Evolutionary conservation across 306 rosid genomes (phyloP).

Genomic region (Herpetospermum pedunculosum): DNA sequence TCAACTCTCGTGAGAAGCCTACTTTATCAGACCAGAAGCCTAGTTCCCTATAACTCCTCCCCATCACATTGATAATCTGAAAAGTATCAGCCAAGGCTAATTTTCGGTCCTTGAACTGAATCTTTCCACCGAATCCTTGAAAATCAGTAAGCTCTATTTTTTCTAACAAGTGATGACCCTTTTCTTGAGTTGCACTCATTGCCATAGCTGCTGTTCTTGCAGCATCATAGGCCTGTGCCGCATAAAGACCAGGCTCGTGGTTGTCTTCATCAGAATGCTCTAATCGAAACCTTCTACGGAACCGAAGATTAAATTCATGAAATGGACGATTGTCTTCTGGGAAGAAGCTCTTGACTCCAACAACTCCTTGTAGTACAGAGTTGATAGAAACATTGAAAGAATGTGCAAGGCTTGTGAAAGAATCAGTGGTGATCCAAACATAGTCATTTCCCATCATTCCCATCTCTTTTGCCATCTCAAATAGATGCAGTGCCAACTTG

Average conservation of each 20-base stretch:
- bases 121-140: slow-evolving; percentile 18
- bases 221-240: slow-evolving; percentile 40
- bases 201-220: slow-evolving; percentile 23
- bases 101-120: slow-evolving; percentile 11
- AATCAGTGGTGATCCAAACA: slow-evolving; percentile 44
- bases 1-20: slow-evolving; percentile 19
- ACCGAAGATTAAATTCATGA: slow-evolving; percentile 12
- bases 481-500: slow-evolving; percentile 20
- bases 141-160: slow-evolving; percentile 16
- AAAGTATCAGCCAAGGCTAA: slow-evolving; percentile 9
- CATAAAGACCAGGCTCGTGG: slow-evolving; percentile 32
- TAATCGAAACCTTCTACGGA: slow-evolving; percentile 14
- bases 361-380: slow-evolving; percentile 36
- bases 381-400: slow-evolving; percentile 28
- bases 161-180: slow-evolving; percentile 11
- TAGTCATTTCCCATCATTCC: slow-evolving; percentile 34
- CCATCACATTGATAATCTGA: slow-evolving; percentile 34
- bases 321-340: background rate
- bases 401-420: slow-evolving; percentile 31
- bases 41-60: slow-evolving; percentile 23
- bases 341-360: slow-evolving; percentile 30
- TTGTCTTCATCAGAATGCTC: slow-evolving; percentile 23
- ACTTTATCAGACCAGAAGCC: slow-evolving; percentile 37
- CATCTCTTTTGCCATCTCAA: slow-evolving; percentile 25
- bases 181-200: slow-evolving; percentile 10